Conservation (phyloP, 805 yeast genomes). For the Starmerella scarabaei region DNA sequence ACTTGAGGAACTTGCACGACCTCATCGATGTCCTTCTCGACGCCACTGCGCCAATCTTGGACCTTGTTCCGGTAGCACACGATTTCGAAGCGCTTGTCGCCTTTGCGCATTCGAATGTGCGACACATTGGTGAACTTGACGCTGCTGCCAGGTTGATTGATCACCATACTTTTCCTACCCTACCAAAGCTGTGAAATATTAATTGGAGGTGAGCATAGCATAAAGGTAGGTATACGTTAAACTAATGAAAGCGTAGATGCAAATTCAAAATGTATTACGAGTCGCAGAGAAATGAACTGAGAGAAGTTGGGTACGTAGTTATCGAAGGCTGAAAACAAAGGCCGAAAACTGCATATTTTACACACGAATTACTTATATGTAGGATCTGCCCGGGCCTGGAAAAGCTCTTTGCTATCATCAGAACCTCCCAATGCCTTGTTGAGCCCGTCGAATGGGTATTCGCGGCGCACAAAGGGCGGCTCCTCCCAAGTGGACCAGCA, state of each 20-base stretch:
- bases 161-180: constrained; percentile 5
- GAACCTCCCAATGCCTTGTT: constrained; percentile 59
- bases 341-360: too few relatives aligned
- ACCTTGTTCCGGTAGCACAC: constrained; percentile 97
- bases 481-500: constrained; percentile 36
- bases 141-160: constrained; percentile 67
- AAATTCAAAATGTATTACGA: too few relatives aligned
- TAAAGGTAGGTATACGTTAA: too few relatives aligned
- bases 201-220: too few relatives aligned
- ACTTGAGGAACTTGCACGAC: constrained; percentile 94
- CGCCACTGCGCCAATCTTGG: constrained; percentile 80
- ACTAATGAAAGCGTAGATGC: too few relatives aligned
- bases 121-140: constrained; percentile 90
- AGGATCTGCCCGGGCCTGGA: constrained; percentile 29
- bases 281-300: too few relatives aligned
- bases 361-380: not conserved
- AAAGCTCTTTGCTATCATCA: constrained; percentile 26
- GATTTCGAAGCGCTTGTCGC: constrained; percentile 77
- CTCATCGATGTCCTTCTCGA: constrained; percentile 89
- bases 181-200: too few relatives aligned
- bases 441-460: constrained; percentile 63
- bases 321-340: too few relatives aligned
- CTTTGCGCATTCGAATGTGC: constrained; percentile 78
- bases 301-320: too few relatives aligned
- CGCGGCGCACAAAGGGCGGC: constrained; percentile 64